A percentile compares a stretch with the other conserved stretches of the same genome.
These are phyloP conservation scores for Isatis lusitanica DNA, from an alignment of 441 rosid species.

Conservation along the genomic window DNA sequence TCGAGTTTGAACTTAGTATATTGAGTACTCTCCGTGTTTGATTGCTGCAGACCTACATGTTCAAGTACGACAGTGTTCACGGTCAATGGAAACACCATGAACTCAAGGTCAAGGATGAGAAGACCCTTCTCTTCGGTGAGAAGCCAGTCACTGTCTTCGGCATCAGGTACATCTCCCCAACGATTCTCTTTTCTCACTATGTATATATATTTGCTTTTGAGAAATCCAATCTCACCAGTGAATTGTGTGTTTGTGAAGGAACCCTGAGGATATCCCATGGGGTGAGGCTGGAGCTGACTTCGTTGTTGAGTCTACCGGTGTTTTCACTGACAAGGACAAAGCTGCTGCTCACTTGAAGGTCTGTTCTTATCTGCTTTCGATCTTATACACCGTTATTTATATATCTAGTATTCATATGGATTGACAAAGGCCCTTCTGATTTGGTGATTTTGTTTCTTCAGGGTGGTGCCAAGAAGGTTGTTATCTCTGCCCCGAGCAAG, in stretches of 20 bases:
- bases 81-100: slow-evolving; percentile 79
- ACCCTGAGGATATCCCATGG: slow-evolving; percentile 15
- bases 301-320: slow-evolving; percentile 4
- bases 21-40: neutral
- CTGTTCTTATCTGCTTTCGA: neutral
- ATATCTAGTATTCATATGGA: neutral
- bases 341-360: slow-evolving; percentile 94
- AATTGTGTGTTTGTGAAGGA: slow-evolving; percentile 17
- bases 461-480: slow-evolving; percentile 86
- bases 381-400: neutral
- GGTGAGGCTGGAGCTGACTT: slow-evolving; percentile 10
- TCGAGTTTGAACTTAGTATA: neutral
- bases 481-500: slow-evolving; percentile 72
- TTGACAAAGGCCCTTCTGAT: neutral
- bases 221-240: neutral
- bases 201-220: neutral
- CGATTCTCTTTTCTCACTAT: neutral
- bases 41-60: slow-evolving; percentile 61
- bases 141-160: slow-evolving; percentile 65
- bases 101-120: slow-evolving; percentile 63
- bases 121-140: slow-evolving; percentile 71
- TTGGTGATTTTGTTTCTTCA: slow-evolving; percentile 23
- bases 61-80: slow-evolving; percentile 81
- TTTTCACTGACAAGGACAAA: slow-evolving; percentile 84
- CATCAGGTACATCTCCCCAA: slow-evolving; percentile 30